Base-by-base conservation (phyloP, 1,139 yeast genomes). In the Scheffersomyces parashehatae region DNA sequence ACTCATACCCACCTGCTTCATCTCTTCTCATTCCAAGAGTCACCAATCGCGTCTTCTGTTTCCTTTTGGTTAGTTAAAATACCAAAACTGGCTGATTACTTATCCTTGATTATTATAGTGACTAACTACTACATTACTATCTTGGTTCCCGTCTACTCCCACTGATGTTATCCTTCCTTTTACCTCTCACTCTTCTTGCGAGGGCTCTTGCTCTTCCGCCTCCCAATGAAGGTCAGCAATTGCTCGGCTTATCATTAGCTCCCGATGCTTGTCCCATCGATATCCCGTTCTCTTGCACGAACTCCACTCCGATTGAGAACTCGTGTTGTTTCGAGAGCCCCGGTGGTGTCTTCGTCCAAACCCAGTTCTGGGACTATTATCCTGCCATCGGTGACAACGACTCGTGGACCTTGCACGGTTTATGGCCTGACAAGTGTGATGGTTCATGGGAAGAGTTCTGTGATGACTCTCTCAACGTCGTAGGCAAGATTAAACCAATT, bases 311-410 rank as follows among this genome's bases (percentile, higher is more conserved):
- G 1, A 68, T 75, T 12, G 64, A 53, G 1, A 77, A 85, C 56
- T 62, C 82, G 1, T 93, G 99, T 59, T 93, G 98, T 62, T 88
- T 83, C 62, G 97, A 91, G 59, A 77, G 82, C 39, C 95, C 96
- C 3, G 93, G 95, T 29, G 97, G 98, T 1, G 76, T 90, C 12
- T 71, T 91, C 35, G 65, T 91, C 39, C 88, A 84, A 56, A 88
- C 98, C 0, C 98, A 93, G 62, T 90, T 91, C 65, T 93, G 98
- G 98, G 96, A 90, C 63, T 88, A 87, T 59, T 70, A 72, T 47
- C 97, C 97, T 0, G 83, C 95, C 2, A 75, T 85, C 47, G 96
- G 97, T 2, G 52, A 50, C 24, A 72, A 78, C 38, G 85, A 89
- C 51, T 70, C 81, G 48, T 93, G 89, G 66, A 93, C 98, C 0